Conservation (phyloP, 352 stramenopile genomes). For the Phytophthora pseudosyringae region DNA sequence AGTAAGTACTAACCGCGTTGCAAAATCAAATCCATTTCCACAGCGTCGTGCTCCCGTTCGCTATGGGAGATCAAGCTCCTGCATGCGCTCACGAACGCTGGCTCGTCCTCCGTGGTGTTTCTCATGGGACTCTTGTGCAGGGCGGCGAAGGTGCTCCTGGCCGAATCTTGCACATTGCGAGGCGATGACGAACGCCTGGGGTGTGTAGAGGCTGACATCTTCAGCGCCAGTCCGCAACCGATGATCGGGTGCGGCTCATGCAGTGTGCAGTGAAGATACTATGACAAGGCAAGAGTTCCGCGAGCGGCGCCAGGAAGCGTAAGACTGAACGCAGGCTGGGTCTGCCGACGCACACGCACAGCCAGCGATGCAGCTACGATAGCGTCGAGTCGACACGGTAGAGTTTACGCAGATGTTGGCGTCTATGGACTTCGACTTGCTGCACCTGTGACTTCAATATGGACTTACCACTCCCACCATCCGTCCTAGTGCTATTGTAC, state of each 20-base stretch:
- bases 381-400: too few relatives aligned
- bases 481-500: background rate
- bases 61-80: conserved; percentile 63
- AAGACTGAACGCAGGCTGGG: too few relatives aligned
- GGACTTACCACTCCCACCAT: background rate
- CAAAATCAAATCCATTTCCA: conserved; percentile 8
- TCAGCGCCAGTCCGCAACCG: too few relatives aligned
- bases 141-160: conserved; percentile 49
- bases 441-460: background rate
- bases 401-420: too few relatives aligned
- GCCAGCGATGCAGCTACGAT: too few relatives aligned
- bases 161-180: conserved; percentile 50
- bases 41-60: background rate
- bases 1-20: background rate
- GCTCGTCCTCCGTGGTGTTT: conserved; percentile 68
- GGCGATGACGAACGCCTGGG: conserved; percentile 57
- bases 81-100: conserved; percentile 61
- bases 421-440: too few relatives aligned
- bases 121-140: conserved; percentile 75
- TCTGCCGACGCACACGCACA: too few relatives aligned
- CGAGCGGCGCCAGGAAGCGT: too few relatives aligned
- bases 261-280: too few relatives aligned
- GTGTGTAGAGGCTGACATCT: background rate
- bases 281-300: too few relatives aligned
- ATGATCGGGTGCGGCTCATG: too few relatives aligned